Base-by-base conservation (phyloP, 31 red algal genomes). In the Asparagopsis taxiformis region DNA sequence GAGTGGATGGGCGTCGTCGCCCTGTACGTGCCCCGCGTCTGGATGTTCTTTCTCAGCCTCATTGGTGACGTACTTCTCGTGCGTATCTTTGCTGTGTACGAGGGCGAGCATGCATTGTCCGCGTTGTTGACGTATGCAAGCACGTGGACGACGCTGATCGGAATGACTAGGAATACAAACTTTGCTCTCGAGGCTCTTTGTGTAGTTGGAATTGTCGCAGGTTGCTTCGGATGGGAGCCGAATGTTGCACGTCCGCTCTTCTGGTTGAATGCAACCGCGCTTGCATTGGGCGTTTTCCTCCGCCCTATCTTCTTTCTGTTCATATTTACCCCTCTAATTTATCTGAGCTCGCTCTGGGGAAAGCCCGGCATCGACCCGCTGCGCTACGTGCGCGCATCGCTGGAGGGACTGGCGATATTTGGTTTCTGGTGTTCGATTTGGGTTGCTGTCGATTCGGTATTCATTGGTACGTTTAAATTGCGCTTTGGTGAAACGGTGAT, bases 111-210 rank as follows among this genome's bases (percentile, higher is more conserved):
- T 44, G 87, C 87, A 5, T 26, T 75, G 23, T 74, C 24, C 34
- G 77, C 87, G 9, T 55, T 91, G 41, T 44, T 91, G 3, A 91
- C 87, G 36, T 82, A 82, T 43, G 68, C 87, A 23, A 56, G 39
- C 15, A 35, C 69, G 41, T 91, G 87, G 87, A 82, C 76, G 37
- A 82, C 75, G 22, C 30, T 91, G 52, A 33, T 82, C 28, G 69
- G 51, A 9, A 91, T 91, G 87, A 62, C 87, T 49, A 44, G 87
- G 17, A 91, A 91, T 52, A 77, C 58, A 23, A 91, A 91, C 62
- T 91, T 82, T 91, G 68, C 87, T 2, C 70, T 91, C 20, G 87
- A 91, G 61, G 48, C 70, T 30, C 46, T 91, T 58, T 91, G 87
- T 62, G 66, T 91, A 2, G 52, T 57, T 31, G 68, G 44, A 16